phyloP scores from a whole-genome alignment of 805 yeast genomes.

The Yarrowia hollandica region DNA sequence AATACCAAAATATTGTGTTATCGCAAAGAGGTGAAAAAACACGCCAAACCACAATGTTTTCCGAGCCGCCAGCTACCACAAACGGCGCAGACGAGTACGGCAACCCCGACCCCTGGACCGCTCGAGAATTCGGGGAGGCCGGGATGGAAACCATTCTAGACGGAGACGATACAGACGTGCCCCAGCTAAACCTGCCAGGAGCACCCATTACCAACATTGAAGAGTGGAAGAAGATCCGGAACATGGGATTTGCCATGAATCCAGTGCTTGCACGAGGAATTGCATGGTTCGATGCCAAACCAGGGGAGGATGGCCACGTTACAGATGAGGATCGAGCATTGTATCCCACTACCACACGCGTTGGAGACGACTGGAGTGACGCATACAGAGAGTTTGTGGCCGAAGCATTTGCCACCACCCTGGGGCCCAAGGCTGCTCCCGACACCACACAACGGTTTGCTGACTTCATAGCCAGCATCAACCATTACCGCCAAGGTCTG shows the following conservation, averaged over 20 bases:
- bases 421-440: background rate
- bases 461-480: conserved; percentile 7
- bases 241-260: conserved; percentile 8
- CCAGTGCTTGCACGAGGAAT: conserved; percentile 15
- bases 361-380: conserved; percentile 10
- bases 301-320: background rate
- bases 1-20: conserved; percentile 10
- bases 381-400: conserved; percentile 1
- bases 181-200: background rate
- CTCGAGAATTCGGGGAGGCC: background rate
- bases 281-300: conserved; percentile 18
- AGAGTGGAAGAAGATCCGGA: conserved; percentile 1
- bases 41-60: background rate
- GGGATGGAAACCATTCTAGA: conserved; percentile 16
- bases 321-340: conserved; percentile 1
- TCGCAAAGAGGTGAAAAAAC: background rate
- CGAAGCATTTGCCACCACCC: conserved; percentile 4
- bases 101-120: background rate
- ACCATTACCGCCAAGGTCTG: background rate
- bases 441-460: conserved; percentile 1
- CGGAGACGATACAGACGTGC: conserved; percentile 1
- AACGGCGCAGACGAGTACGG: background rate
- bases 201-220: conserved; percentile 15
- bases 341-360: conserved; percentile 10
- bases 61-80: background rate